A percentile compares a stretch with the other conserved stretches of the same genome.
Conservation (phyloP, 805 yeast species). For the Candida tammaniensis region DNA sequence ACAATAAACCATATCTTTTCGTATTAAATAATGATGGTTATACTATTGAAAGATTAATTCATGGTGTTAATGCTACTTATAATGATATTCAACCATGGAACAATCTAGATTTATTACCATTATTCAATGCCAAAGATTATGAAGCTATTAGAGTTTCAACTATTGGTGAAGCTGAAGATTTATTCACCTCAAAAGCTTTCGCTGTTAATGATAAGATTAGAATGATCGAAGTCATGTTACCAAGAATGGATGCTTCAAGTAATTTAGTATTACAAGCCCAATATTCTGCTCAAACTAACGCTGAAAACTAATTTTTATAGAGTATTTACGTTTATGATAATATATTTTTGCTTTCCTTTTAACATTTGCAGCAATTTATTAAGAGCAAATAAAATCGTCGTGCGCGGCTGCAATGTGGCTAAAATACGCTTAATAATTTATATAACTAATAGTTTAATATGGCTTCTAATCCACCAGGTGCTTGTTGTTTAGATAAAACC, state of each 20-base stretch:
- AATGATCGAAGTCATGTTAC: conserved; percentile 66
- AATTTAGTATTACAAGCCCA: conserved; percentile 47
- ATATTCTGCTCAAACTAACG: conserved; percentile 27
- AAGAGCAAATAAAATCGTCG: too few species aligned
- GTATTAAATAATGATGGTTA: conserved; percentile 72
- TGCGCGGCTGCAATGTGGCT: too few species aligned
- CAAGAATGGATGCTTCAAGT: conserved; percentile 66
- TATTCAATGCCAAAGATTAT: conserved; percentile 59
- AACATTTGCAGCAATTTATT: too few species aligned
- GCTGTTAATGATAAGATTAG: conserved; percentile 57
- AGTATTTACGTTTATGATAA: too few species aligned
- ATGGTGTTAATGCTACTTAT: conserved; percentile 63
- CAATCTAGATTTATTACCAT: conserved; percentile 53
- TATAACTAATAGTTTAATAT: conserved; percentile 16
- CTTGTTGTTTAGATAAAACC: conserved; percentile 43
- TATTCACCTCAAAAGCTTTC: conserved; percentile 48
- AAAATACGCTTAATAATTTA: too few species aligned
- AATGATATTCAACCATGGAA: conserved; percentile 71
- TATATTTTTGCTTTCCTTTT: too few species aligned
- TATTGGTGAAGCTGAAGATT: conserved; percentile 54
- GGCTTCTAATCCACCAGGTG: conserved; percentile 53
- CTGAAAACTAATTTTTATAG: conserved; percentile 9
- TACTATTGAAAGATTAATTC: conserved; percentile 73
- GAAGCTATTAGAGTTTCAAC: conserved; percentile 54
- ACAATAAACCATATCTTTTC: conserved; percentile 64